These are phyloP conservation scores for Xylaria sp. DNA, from an alignment of 2,329 filamentous ascomycete genomes.

Conservation along the genomic window DNA sequence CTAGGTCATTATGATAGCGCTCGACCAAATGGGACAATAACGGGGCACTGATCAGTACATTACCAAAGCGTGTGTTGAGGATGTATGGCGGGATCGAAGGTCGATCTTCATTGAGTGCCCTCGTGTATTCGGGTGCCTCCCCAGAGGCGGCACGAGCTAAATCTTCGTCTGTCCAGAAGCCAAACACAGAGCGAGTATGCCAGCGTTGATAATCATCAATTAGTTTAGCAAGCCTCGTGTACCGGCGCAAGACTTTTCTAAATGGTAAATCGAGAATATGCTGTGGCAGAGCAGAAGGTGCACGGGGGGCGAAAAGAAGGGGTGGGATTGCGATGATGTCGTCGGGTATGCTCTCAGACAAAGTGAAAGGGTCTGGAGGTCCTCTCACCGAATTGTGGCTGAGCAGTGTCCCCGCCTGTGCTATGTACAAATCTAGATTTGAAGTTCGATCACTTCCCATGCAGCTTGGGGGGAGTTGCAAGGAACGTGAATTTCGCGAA, in stretches of 20 bases:
- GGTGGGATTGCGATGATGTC: background rate
- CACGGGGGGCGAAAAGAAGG: conserved; percentile 25
- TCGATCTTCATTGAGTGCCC: background rate
- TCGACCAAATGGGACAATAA: conserved; percentile 33
- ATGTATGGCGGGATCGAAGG: conserved; percentile 28
- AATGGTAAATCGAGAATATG: conserved; percentile 22
- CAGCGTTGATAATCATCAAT: conserved; percentile 30
- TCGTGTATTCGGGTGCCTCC: background rate
- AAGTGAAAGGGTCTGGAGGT: conserved; percentile 3
- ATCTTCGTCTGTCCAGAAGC: conserved; percentile 22
- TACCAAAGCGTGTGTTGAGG: conserved; percentile 17
- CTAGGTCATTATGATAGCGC: conserved; percentile 34
- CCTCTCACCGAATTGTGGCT: conserved; percentile 23
- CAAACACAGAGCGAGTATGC: conserved; percentile 22
- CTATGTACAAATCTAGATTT: background rate
- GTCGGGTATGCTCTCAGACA: background rate
- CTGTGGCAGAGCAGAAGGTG: conserved; percentile 13
- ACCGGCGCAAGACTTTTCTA: conserved; percentile 13
- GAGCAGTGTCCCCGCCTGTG: background rate
- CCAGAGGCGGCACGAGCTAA: background rate
- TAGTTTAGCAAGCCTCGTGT: conserved; percentile 14
- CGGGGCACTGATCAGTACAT: conserved; percentile 15
- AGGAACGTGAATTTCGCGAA: background rate
- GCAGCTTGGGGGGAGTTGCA: background rate
- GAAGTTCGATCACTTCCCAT: background rate